Conservation (phyloP, 2,329 filamentous ascomycete species). For the Domatiomyces globalis region DNA sequence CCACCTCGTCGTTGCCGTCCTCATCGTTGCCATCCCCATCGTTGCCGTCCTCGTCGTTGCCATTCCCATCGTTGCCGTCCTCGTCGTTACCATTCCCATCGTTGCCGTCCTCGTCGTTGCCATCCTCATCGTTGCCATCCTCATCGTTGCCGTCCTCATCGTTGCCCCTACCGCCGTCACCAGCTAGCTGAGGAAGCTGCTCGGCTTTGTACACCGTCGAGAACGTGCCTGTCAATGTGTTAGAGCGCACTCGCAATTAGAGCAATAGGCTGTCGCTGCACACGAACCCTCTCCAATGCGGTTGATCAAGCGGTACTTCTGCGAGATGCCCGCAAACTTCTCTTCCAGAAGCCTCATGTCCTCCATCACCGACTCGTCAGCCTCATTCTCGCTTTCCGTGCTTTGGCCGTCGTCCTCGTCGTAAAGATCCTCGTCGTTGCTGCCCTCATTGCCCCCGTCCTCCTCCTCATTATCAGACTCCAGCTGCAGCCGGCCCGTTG, state of each 20-base stretch:
- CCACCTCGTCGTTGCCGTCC: constrained; percentile 43
- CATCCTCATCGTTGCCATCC: constrained; percentile 48
- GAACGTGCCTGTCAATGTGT: constrained; percentile 60
- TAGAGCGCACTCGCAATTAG: constrained; percentile 6
- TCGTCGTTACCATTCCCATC: too few relatives aligned
- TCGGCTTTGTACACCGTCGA: constrained; percentile 98
- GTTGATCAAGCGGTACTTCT: constrained; percentile 81
- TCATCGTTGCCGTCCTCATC: constrained; percentile 45
- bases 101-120: constrained; percentile 49
- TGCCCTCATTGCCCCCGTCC: constrained; percentile 3
- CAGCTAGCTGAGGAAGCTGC: constrained; percentile 63
- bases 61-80: constrained; percentile 76
- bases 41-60: constrained; percentile 49
- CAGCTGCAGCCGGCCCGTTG: not conserved
- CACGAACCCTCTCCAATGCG: constrained; percentile 80
- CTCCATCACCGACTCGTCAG: constrained; percentile 47
- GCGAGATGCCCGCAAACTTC: constrained; percentile 69
- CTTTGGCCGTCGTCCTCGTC: constrained; percentile 19
- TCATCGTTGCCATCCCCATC: constrained; percentile 52
- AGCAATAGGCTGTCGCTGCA: constrained; percentile 3
- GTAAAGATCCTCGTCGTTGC: constrained; percentile 22
- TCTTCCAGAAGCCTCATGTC: constrained; percentile 79
- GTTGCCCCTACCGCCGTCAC: constrained; percentile 73
- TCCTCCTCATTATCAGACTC: not conserved
- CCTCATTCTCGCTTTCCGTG: constrained; percentile 25